Evolutionary conservation across 768 basidiomycete species (phyloP).

Genomic region (Boletus subparvulus): DNA sequence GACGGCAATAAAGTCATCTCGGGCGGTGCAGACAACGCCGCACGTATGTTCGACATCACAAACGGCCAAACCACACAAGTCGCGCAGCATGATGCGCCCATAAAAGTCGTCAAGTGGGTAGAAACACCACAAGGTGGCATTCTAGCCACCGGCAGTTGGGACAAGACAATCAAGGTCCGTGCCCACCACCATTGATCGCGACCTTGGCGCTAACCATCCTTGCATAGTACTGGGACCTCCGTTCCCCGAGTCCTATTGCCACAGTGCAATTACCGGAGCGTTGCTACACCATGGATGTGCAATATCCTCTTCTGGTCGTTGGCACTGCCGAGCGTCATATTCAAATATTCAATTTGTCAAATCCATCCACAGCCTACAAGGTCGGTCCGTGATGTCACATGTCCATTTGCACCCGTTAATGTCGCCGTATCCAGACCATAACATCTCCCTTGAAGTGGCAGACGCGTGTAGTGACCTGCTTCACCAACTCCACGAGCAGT

Average conservation of each 20-base stretch:
- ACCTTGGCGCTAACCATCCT: not conserved
- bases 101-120: constrained; percentile 80
- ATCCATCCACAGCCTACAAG: constrained; percentile 78
- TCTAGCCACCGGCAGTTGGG: constrained; percentile 94
- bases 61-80: constrained; percentile 82
- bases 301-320: constrained; percentile 83
- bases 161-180: constrained; percentile 89
- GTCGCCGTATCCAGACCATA: constrained; percentile 53
- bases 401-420: not conserved
- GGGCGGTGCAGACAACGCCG: constrained; percentile 93
- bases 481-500: constrained; percentile 61
- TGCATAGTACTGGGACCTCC: constrained; percentile 88
- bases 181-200: not conserved
- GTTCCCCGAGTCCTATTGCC: constrained; percentile 71
- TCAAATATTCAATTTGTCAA: constrained; percentile 83
- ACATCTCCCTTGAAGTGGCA: constrained; percentile 92
- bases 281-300: constrained; percentile 84
- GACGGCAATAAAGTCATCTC: constrained; percentile 91
- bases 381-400: constrained; percentile 37
- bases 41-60: constrained; percentile 86
- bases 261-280: constrained; percentile 85
- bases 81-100: constrained; percentile 87
- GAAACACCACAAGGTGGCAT: constrained; percentile 74
- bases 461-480: constrained; percentile 83
- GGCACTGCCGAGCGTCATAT: constrained; percentile 93